phyloP scores from a whole-genome alignment of 2,329 filamentous ascomycete genomes.

The Colletotrichum paranaense region DNA sequence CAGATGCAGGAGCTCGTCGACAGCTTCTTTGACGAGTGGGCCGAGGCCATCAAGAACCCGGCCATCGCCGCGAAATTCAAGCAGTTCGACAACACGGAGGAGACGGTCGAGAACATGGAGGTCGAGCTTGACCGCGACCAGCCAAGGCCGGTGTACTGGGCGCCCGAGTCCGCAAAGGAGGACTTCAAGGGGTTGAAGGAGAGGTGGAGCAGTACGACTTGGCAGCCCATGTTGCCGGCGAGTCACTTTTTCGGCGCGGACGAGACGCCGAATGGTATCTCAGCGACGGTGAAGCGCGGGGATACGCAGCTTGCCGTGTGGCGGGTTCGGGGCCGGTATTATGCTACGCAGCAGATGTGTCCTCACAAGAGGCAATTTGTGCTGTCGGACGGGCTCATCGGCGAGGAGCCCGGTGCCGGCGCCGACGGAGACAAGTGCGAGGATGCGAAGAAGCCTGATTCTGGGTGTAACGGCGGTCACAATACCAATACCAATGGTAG shows the following conservation, averaged over 20 bases:
- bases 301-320: constrained; percentile 92
- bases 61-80: constrained; percentile 76
- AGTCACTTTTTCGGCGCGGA: constrained; percentile 74
- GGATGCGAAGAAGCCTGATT: constrained; percentile 48
- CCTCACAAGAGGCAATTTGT: constrained; percentile 92
- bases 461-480: constrained; percentile 44
- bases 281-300: constrained; percentile 83
- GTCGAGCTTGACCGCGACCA: constrained; percentile 79
- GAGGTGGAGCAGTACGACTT: constrained; percentile 74
- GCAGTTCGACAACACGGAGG: constrained; percentile 86
- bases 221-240: constrained; percentile 83
- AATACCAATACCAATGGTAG: too few relatives aligned
- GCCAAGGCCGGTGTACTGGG: constrained; percentile 80
- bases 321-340: constrained; percentile 83
- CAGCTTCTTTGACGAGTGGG: constrained; percentile 93
- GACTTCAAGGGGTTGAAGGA: constrained; percentile 76
- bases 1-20: constrained; percentile 90
- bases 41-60: constrained; percentile 79
- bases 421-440: constrained; percentile 40
- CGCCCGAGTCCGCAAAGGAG: constrained; percentile 72
- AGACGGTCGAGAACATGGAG: constrained; percentile 77
- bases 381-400: constrained; percentile 86
- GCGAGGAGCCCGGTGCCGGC: constrained; percentile 62
- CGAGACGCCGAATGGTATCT: constrained; percentile 77
- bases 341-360: constrained; percentile 94